Evolutionary conservation across 1,284 basidiomycete species (phyloP).

Genomic region (Leccinum huronense): DNA sequence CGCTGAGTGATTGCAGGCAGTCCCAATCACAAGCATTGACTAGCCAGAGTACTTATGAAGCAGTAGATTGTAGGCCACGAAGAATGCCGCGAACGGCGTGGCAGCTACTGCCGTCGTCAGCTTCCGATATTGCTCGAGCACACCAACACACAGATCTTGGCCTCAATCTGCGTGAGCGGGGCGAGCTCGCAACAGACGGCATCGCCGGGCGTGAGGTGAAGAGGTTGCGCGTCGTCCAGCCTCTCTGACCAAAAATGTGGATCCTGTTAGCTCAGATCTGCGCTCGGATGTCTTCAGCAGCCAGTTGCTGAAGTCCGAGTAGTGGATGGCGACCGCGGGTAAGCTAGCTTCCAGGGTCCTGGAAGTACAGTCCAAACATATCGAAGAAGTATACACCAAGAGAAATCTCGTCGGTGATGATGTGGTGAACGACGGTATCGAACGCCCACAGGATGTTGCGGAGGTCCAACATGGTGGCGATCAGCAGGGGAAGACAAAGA

Average conservation of each 20-base stretch:
- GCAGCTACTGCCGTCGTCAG: slow-evolving; percentile 14
- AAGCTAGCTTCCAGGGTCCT: slow-evolving; percentile 21
- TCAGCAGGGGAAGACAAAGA: slow-evolving; percentile 18
- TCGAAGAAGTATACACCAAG: slow-evolving; percentile 32
- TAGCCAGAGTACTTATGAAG: slow-evolving; percentile 33
- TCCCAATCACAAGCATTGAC: slow-evolving; percentile 24
- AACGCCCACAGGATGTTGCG: slow-evolving; percentile 26
- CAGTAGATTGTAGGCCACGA: slow-evolving; percentile 30
- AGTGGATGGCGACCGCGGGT: slow-evolving; percentile 27
- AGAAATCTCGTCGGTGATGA: slow-evolving; percentile 30
- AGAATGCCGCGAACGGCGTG: slow-evolving; percentile 30
- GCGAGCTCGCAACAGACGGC: slow-evolving; percentile 26
- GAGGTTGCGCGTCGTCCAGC: slow-evolving; percentile 24
- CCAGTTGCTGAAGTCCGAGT: slow-evolving; percentile 32
- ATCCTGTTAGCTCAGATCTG: slow-evolving; percentile 24
- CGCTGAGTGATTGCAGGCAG: slow-evolving; percentile 27
- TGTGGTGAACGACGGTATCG: slow-evolving; percentile 28
- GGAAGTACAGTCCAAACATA: slow-evolving; percentile 27
- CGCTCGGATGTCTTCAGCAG: slow-evolving; percentile 28
- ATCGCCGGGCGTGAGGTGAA: slow-evolving; percentile 29
- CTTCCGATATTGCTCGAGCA: slow-evolving; percentile 24
- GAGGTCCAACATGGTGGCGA: slow-evolving; percentile 26
- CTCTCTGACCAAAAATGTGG: slow-evolving; percentile 28
- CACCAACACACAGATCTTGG: slow-evolving; percentile 21
- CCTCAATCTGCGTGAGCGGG: slow-evolving; percentile 29